phyloP scores from a whole-genome alignment of 192 early-diverging fungal genomes.

The Umbelopsis isabellina region DNA sequence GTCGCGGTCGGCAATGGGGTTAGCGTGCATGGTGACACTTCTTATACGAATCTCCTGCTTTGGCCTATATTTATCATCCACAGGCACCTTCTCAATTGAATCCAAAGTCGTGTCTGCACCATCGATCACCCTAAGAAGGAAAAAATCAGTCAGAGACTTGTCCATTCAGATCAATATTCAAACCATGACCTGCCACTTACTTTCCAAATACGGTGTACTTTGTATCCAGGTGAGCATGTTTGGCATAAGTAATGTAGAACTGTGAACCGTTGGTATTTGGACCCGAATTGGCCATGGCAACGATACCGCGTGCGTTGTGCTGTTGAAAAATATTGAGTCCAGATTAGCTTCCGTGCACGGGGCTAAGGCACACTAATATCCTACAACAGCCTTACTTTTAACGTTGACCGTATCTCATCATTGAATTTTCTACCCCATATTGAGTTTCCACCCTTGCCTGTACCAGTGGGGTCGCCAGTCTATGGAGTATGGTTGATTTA shows the following conservation, averaged over 20 bases:
- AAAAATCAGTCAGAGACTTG: background rate
- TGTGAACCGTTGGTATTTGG: slow-evolving; percentile 89
- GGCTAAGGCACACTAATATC: background rate
- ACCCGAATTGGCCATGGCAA: slow-evolving; percentile 93
- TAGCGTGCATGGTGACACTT: slow-evolving; percentile 89
- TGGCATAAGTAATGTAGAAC: slow-evolving; percentile 90
- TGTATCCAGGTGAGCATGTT: slow-evolving; percentile 85
- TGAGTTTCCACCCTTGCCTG: slow-evolving; percentile 83
- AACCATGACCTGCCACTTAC: slow-evolving; percentile 41
- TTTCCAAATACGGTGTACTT: slow-evolving; percentile 94
- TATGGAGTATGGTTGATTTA: slow-evolving; percentile 29
- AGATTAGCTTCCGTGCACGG: no score
- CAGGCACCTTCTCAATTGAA: slow-evolving; percentile 84
- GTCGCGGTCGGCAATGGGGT: slow-evolving; percentile 81
- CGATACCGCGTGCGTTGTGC: slow-evolving; percentile 86
- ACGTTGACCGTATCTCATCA: slow-evolving; percentile 77
- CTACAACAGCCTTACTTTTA: slow-evolving; percentile 59
- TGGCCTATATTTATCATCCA: slow-evolving; percentile 82
- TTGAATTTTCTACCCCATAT: slow-evolving; percentile 85
- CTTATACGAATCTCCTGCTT: slow-evolving; percentile 75
- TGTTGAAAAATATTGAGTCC: slow-evolving; percentile 25
- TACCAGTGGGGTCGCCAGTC: slow-evolving; percentile 88
- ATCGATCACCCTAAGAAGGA: slow-evolving; percentile 73
- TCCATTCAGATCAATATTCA: background rate
- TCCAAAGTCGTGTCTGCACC: slow-evolving; percentile 82